A percentile compares a stretch with the other conserved stretches of the same genome.
Evolutionary conservation across 2,329 filamentous ascomycete species (phyloP).

Genomic region (Myrmaecium sp.): DNA sequence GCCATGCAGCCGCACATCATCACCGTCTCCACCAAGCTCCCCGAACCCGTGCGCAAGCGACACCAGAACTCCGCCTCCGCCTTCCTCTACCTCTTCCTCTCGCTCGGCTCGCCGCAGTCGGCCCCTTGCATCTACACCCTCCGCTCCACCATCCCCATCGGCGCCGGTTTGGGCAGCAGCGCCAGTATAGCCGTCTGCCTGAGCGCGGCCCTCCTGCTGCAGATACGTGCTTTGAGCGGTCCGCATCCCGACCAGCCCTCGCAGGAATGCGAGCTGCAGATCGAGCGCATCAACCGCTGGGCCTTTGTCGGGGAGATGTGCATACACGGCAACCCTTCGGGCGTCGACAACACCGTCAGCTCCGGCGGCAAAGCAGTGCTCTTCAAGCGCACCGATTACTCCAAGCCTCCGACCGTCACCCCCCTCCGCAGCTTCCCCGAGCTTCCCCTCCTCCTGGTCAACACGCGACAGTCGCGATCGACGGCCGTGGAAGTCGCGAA

Average conservation of each 20-base stretch:
- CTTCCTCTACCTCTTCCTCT: constrained; percentile 88
- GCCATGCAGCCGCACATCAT: constrained; percentile 67
- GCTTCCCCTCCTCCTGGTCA: constrained; percentile 73
- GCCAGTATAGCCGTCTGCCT: constrained; percentile 89
- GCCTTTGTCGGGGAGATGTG: constrained; percentile 94
- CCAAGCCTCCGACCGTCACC: constrained; percentile 57
- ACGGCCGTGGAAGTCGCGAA: constrained; percentile 77
- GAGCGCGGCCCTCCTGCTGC: constrained; percentile 65
- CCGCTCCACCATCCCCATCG: constrained; percentile 84
- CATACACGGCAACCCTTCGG: constrained; percentile 92
- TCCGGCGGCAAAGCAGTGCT: constrained; percentile 88
- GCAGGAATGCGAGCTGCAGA: constrained; percentile 73
- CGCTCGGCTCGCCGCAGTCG: constrained; percentile 62
- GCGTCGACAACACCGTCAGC: constrained; percentile 91
- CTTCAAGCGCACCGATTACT: constrained; percentile 67
- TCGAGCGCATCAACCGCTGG: constrained; percentile 95
- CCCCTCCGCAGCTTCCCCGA: constrained; percentile 81
- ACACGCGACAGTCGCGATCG: constrained; percentile 76
- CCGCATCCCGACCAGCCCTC: constrained; percentile 83
- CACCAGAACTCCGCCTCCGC: constrained; percentile 66
- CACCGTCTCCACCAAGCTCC: constrained; percentile 47
- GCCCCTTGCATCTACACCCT: constrained; percentile 77
- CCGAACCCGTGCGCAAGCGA: constrained; percentile 62
- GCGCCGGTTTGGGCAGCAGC: constrained; percentile 79
- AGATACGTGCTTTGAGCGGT: constrained; percentile 73